phyloP scores from a whole-genome alignment of 2,329 filamentous ascomycete species.

The Epichloe festucae region DNA sequence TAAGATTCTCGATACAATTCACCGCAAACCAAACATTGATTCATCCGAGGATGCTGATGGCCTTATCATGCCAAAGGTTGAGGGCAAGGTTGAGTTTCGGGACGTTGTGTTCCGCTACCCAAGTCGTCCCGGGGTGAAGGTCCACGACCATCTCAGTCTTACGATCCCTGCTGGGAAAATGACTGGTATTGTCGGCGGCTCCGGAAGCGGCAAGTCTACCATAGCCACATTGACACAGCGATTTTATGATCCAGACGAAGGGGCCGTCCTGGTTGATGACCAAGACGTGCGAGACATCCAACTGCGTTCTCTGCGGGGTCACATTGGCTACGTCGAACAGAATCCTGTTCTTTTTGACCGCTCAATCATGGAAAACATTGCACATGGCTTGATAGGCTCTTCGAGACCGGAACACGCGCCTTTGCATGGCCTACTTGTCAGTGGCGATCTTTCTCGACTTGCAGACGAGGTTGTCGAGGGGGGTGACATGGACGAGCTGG shows the following conservation, averaged over 20 bases:
- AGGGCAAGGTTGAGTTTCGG: background rate
- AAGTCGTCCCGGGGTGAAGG: constrained; percentile 36
- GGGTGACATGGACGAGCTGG: background rate
- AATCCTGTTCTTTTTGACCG: constrained; percentile 50
- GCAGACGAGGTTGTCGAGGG: background rate
- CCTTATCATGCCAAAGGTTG: background rate
- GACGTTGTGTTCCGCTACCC: constrained; percentile 22
- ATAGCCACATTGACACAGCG: constrained; percentile 51
- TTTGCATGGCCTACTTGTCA: constrained; percentile 15
- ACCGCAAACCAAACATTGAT: background rate
- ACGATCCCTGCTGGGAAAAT: constrained; percentile 36
- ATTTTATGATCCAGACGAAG: constrained; percentile 44
- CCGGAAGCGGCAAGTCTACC: constrained; percentile 56
- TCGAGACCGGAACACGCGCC: constrained; percentile 31
- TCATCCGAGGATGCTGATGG: background rate
- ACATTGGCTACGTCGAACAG: constrained; percentile 48
- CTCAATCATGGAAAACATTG: constrained; percentile 39
- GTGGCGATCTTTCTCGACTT: background rate
- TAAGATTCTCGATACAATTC: background rate
- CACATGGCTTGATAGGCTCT: constrained; percentile 25
- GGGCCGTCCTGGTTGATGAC: constrained; percentile 25
- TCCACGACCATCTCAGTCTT: constrained; percentile 35
- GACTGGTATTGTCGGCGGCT: constrained; percentile 58
- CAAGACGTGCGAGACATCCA: constrained; percentile 39
- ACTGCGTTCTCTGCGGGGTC: constrained; percentile 39